Base-by-base conservation (phyloP, 805 yeast genomes). In the Sugiyamaella smithiae region DNA sequence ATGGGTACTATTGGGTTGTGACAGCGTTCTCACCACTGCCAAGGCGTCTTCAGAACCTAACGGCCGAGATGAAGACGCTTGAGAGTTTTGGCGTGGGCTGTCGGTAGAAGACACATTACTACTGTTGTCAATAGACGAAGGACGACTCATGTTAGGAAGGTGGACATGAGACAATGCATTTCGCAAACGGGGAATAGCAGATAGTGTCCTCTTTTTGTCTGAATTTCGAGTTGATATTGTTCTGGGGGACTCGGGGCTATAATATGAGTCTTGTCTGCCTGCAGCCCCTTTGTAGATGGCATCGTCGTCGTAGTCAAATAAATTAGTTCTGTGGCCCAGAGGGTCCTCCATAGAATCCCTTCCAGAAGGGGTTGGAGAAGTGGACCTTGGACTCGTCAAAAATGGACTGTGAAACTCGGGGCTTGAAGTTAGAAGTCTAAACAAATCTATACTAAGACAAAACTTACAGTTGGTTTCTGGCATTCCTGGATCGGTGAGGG, bases 121-220 rank as follows among this genome's bases (percentile, higher is more conserved):
- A 19, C 17, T 29, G 23, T 24, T 41, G 20, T 44, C 47, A 29
- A 20, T 11, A 14, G 42, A 35, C 11, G 47, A 25, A 11, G 38
- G 32, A 2, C 50, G 43, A 16, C 50, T 40, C 2, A 25, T 14
- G 9, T 48, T 17, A 17, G 56, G 51, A 17, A 55, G 37, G 22
- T 55, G 57, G 17, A 48, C 57, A 35, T 49, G 50, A 22, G 58
- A 55, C 26, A 55, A 31, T 1, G 57, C 58, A 16, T 53, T 44
- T 11, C 51, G 33, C n/a, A 55, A 42, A 19, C 54, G 26, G n/a
- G 54, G 57, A 12, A 50, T 36, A 11, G 51, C 50, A 26, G 54
- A 46, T 9, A 40, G 26, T 12, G 48, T 31, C 9, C 48, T 24
- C 28, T 37, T 37, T 19, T 37, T 37, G n/a, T 37, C 44, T 2